Evolutionary conservation across 306 rosid species (phyloP).

Genomic region (Pyrus bretschneideri): DNA sequence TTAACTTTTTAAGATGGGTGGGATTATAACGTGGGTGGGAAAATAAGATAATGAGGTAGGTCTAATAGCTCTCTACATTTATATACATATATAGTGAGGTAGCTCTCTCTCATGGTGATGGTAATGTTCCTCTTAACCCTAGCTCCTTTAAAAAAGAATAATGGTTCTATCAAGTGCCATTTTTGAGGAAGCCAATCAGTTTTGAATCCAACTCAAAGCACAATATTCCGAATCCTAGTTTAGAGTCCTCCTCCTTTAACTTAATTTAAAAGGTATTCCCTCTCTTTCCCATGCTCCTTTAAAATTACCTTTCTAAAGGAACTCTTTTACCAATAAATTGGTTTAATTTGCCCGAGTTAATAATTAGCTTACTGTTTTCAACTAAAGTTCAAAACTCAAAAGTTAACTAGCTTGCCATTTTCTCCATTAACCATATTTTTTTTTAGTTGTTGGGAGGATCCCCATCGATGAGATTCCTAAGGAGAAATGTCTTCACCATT

Average conservation of each 20-base stretch:
- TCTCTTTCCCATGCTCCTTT: background rate
- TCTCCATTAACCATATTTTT: background rate
- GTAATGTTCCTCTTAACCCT: background rate
- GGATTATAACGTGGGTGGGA: too few relatives aligned
- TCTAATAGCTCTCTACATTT: too few relatives aligned
- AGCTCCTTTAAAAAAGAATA: background rate
- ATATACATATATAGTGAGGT: background rate
- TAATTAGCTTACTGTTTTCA: background rate
- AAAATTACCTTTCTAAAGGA: background rate
- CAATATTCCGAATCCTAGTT: background rate
- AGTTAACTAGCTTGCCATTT: background rate
- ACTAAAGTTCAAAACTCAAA: background rate
- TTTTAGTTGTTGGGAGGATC: background rate
- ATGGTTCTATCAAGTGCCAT: background rate
- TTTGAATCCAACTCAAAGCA: background rate
- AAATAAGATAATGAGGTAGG: too few relatives aligned
- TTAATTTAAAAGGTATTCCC: background rate
- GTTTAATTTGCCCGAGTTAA: background rate
- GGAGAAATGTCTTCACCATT: background rate
- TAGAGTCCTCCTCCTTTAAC: conserved; percentile 1
- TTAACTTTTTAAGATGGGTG: too few relatives aligned
- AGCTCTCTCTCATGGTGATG: background rate
- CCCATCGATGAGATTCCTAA: background rate
- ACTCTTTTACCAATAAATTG: background rate
- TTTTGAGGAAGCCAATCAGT: background rate